A percentile compares a stretch with the other conserved stretches of the same genome.
Evolutionary conservation across 371 early-diverging fungal genomes (phyloP).

Genomic region (Mucor plumbeus): DNA sequence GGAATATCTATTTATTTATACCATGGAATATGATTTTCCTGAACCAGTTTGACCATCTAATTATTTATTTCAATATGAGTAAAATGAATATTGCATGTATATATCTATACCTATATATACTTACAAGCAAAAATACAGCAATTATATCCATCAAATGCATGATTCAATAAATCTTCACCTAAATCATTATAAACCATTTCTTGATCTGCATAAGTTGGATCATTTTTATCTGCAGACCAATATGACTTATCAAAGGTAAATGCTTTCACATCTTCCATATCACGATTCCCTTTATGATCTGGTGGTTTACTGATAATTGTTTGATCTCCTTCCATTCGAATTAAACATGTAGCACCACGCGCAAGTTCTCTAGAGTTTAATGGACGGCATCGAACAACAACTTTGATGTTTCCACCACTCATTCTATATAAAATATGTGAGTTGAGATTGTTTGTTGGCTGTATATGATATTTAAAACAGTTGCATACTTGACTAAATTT

Average conservation of each 20-base stretch:
- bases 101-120: neutral
- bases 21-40: conserved; percentile 87
- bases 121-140: conserved; percentile 89
- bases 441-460: neutral
- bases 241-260: conserved; percentile 90
- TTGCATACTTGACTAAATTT: neutral
- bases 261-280: conserved; percentile 58
- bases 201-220: conserved; percentile 79
- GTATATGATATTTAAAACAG: neutral
- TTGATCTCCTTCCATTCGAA: conserved; percentile 75
- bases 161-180: conserved; percentile 81
- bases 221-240: conserved; percentile 76
- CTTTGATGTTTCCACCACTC: conserved; percentile 72
- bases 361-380: conserved; percentile 73
- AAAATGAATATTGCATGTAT: neutral
- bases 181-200: conserved; percentile 75
- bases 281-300: conserved; percentile 39
- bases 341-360: conserved; percentile 64
- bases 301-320: conserved; percentile 68
- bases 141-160: conserved; percentile 89
- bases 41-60: conserved; percentile 88
- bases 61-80: no score
- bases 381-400: conserved; percentile 81
- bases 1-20: conserved; percentile 1
- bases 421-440: conserved; percentile 11